Conservation (phyloP, 164 flowering plant genomes). For the Vitis labrusca region DNA sequence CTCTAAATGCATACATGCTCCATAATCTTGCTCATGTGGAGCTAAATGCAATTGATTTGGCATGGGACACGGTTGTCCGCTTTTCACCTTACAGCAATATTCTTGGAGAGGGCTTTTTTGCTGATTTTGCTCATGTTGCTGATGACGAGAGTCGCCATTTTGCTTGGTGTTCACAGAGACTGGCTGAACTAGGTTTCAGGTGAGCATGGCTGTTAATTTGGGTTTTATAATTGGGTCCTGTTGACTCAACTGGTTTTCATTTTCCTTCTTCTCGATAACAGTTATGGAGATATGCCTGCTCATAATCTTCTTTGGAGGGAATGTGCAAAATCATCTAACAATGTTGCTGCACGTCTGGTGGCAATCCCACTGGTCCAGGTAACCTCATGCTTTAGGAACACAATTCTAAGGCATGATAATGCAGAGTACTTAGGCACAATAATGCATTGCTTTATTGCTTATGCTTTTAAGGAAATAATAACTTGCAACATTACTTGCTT, state of each 20-base stretch:
- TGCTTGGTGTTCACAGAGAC: constrained; percentile 91
- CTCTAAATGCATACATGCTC: constrained; percentile 91
- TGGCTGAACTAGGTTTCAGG: constrained; percentile 90
- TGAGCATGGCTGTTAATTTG: constrained; percentile 26
- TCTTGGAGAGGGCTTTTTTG: constrained; percentile 85
- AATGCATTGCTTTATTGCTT: too few relatives aligned
- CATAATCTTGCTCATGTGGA: constrained; percentile 99
- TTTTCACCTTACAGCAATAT: constrained; percentile 65
- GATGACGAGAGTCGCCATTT: constrained; percentile 99
- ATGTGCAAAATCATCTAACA: constrained; percentile 81
- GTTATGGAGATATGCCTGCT: constrained; percentile 99
- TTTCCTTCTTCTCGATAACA: constrained; percentile 10
- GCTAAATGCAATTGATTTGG: constrained; percentile 95
- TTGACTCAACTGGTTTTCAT: constrained; percentile 2
- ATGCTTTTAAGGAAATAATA: too few relatives aligned
- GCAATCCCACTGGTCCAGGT: constrained; percentile 95
- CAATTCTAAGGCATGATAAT: too few relatives aligned
- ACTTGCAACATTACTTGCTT: too few relatives aligned
- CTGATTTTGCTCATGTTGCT: constrained; percentile 95
- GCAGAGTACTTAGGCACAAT: too few relatives aligned
- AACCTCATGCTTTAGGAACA: background rate
- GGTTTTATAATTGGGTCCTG: background rate
- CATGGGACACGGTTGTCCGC: constrained; percentile 99
- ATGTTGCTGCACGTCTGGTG: constrained; percentile 89
- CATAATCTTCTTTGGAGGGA: constrained; percentile 97